Percentiles rank a stretch among this genome's conserved stretches.
phyloP scores from a whole-genome alignment of 768 basidiomycete species.

The Termitomyces sp. region DNA sequence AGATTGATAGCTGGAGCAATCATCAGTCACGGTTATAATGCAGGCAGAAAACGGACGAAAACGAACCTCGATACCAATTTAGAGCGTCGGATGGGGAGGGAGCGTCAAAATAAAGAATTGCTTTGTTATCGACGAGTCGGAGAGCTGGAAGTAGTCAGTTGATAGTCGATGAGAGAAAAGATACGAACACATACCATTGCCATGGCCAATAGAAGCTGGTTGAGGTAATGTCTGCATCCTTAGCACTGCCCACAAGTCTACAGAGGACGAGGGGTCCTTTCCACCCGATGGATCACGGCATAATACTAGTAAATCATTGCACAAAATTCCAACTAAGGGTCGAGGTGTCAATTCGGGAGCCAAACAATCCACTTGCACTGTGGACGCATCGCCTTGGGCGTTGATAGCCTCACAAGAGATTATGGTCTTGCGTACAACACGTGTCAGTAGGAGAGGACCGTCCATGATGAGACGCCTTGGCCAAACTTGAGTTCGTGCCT shows the following conservation, averaged over 20 bases:
- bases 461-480: slow-evolving; percentile 89
- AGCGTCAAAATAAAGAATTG: slow-evolving; percentile 85
- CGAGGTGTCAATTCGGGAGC: slow-evolving; percentile 83
- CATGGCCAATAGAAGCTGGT: slow-evolving; percentile 87
- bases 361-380: slow-evolving; percentile 88
- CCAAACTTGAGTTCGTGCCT: slow-evolving; percentile 9
- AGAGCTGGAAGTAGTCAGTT: slow-evolving; percentile 46
- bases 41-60: background rate
- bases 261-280: slow-evolving; percentile 64
- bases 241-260: slow-evolving; percentile 96
- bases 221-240: slow-evolving; percentile 93
- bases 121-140: slow-evolving; percentile 89
- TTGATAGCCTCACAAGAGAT: slow-evolving; percentile 80
- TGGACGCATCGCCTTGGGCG: slow-evolving; percentile 71
- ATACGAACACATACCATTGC: slow-evolving; percentile 52
- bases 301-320: slow-evolving; percentile 91
- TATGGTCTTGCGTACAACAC: slow-evolving; percentile 85
- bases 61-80: slow-evolving; percentile 86
- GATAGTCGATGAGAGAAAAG: slow-evolving; percentile 4
- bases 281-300: slow-evolving; percentile 85
- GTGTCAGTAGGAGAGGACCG: slow-evolving; percentile 77
- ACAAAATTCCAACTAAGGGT: slow-evolving; percentile 76
- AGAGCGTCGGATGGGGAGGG: slow-evolving; percentile 81
- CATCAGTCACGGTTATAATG: slow-evolving; percentile 1
- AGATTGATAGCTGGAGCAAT: slow-evolving; percentile 71